Evolutionary conservation across 345 rosid genomes (phyloP).

Genomic region (Linum lewisii): DNA sequence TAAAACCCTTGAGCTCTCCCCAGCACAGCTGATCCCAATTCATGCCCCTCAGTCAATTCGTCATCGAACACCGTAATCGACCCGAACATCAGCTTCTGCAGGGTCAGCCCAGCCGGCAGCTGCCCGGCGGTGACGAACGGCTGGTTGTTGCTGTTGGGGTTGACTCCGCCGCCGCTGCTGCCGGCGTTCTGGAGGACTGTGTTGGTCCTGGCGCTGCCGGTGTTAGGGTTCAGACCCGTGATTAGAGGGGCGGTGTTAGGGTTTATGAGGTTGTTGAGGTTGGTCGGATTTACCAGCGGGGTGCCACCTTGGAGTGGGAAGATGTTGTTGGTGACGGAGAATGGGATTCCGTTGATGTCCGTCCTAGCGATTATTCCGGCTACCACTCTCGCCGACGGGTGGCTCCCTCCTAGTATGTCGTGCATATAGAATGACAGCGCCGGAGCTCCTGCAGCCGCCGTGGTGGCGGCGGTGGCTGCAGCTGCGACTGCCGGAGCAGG

Average conservation of each 20-base stretch:
- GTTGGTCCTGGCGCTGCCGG: conserved; percentile 38
- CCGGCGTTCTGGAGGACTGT: conserved; percentile 56
- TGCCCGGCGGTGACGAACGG: conserved; percentile 88
- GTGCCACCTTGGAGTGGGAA: conserved; percentile 63
- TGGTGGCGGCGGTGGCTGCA: conserved; percentile 27
- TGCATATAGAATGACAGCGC: conserved; percentile 75
- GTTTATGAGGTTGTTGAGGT: conserved; percentile 45
- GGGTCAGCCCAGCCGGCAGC: conserved; percentile 63
- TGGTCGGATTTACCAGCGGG: conserved; percentile 36
- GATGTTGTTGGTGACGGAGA: conserved; percentile 59
- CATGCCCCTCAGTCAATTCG: conserved; percentile 74
- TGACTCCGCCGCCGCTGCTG: conserved; percentile 31
- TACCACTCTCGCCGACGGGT: conserved; percentile 70
- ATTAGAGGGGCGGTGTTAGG: conserved; percentile 44
- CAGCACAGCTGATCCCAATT: conserved; percentile 62
- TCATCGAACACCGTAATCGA: conserved; percentile 78
- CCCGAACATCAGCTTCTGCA: conserved; percentile 84
- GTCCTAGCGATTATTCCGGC: conserved; percentile 70
- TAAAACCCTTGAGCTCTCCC: conserved; percentile 88
- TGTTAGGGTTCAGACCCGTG: conserved; percentile 56
- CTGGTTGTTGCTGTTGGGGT: conserved; percentile 24
- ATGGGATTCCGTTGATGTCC: conserved; percentile 69
- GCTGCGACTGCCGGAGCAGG: conserved; percentile 21
- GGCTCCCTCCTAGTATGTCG: conserved; percentile 58
- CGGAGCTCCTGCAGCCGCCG: conserved; percentile 33